These are phyloP conservation scores for Lasiosphaeriaceae sp. DNA, from an alignment of 495 filamentous ascomycete genomes.

Conservation along the genomic window DNA sequence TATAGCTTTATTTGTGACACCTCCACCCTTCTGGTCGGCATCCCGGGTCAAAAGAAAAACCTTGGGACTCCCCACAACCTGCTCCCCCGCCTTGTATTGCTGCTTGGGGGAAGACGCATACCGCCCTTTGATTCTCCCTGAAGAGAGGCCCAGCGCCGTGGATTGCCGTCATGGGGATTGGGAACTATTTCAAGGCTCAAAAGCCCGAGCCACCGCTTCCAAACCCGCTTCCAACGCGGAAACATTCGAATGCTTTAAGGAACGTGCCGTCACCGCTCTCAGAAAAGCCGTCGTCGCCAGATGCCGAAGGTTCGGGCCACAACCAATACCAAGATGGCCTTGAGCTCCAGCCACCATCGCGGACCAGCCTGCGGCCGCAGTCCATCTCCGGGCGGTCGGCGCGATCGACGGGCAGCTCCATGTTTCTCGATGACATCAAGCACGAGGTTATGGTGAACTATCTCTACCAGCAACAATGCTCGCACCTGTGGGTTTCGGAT, in stretches of 20 bases:
- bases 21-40: neutral
- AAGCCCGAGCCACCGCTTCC: conserved; percentile 31
- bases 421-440: conserved; percentile 70
- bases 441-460: conserved; percentile 83
- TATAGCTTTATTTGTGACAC: neutral
- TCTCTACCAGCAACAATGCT: conserved; percentile 72
- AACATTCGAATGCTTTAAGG: neutral
- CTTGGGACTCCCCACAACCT: neutral
- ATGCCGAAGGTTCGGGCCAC: conserved; percentile 8
- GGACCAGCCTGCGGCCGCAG: conserved; percentile 45
- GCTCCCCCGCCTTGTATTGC: no score
- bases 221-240: neutral
- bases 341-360: conserved; percentile 45
- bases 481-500: conserved; percentile 66
- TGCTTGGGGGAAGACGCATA: neutral
- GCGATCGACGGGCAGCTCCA: conserved; percentile 48
- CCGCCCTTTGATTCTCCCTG: neutral
- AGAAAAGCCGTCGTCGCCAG: conserved; percentile 5
- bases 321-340: conserved; percentile 22
- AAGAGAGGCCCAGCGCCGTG: conserved; percentile 5
- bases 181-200: conserved; percentile 57
- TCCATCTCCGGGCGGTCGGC: conserved; percentile 46
- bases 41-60: neutral
- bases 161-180: conserved; percentile 51
- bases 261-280: neutral